These are phyloP conservation scores for Exophiala lecanii-corni DNA, from an alignment of 2,329 filamentous ascomycete genomes.

Conservation along the genomic window DNA sequence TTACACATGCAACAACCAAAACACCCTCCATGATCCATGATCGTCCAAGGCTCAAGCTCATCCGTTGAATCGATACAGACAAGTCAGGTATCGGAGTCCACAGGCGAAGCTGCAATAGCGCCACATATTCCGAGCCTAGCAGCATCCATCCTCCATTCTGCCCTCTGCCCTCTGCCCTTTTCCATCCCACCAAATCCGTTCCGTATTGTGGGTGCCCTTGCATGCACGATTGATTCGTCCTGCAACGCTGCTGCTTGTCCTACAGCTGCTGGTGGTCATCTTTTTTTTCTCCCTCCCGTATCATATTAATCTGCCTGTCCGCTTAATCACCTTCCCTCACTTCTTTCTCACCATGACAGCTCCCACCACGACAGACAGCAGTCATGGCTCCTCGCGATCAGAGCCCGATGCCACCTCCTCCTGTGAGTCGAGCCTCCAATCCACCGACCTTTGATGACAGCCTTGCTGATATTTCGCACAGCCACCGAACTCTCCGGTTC, in stretches of 20 bases:
- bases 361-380: constrained; percentile 13
- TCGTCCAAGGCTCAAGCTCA: background rate
- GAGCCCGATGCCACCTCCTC: constrained; percentile 28
- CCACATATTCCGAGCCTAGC: constrained; percentile 9
- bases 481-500: constrained; percentile 28
- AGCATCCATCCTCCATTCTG: constrained; percentile 3
- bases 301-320: constrained; percentile 21
- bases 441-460: constrained; percentile 7
- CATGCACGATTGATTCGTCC: constrained; percentile 25
- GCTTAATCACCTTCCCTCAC: constrained; percentile 7
- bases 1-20: constrained; percentile 17
- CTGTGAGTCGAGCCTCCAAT: constrained; percentile 19
- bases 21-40: constrained; percentile 8
- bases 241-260: constrained; percentile 21
- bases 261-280: constrained; percentile 24
- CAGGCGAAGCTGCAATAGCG: constrained; percentile 21
- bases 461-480: constrained; percentile 13
- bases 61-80: constrained; percentile 6
- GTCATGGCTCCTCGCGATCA: constrained; percentile 27
- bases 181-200: constrained; percentile 22
- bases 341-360: constrained; percentile 24
- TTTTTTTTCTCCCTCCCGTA: constrained; percentile 19
- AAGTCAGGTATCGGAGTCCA: constrained; percentile 6
- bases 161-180: background rate
- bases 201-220: constrained; percentile 20